Conservation (phyloP, 495 filamentous ascomycete genomes). For the Aspergillus sclerotioniger region DNA sequence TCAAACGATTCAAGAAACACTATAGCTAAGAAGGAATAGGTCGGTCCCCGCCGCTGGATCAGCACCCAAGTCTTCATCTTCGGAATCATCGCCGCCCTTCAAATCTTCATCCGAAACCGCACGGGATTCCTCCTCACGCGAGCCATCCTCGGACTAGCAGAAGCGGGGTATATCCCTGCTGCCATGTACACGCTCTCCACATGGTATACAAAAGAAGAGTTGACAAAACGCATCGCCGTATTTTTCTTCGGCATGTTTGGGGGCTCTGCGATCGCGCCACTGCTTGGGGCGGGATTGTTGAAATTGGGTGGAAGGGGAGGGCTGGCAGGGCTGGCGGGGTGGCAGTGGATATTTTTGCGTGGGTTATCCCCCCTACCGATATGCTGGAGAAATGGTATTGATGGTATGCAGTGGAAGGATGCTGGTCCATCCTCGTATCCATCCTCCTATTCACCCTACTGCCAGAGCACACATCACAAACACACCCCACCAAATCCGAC, state of each 20-base stretch:
- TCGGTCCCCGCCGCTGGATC: slow-evolving; percentile 53
- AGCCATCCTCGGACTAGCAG: slow-evolving; percentile 48
- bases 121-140: slow-evolving; percentile 44
- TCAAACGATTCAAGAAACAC: background rate
- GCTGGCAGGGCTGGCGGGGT: slow-evolving; percentile 45
- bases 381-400: background rate
- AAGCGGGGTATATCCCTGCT: slow-evolving; percentile 58
- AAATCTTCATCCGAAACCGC: slow-evolving; percentile 49
- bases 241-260: slow-evolving; percentile 54
- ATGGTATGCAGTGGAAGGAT: slow-evolving; percentile 39
- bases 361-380: background rate
- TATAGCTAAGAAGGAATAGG: slow-evolving; percentile 20
- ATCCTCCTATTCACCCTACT: slow-evolving; percentile 23
- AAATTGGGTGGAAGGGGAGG: slow-evolving; percentile 48
- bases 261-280: slow-evolving; percentile 45
- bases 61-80: slow-evolving; percentile 50
- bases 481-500: background rate
- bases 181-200: slow-evolving; percentile 55
- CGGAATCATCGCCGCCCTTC: slow-evolving; percentile 50
- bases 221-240: slow-evolving; percentile 47
- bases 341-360: slow-evolving; percentile 59
- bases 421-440: slow-evolving; percentile 44
- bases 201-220: slow-evolving; percentile 53
- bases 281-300: slow-evolving; percentile 45
- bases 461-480: background rate